A percentile compares a stretch with the other conserved stretches of the same genome.
These are phyloP conservation scores for Trifolium repens DNA, from an alignment of 306 rosid species.

Conservation along the genomic window DNA sequence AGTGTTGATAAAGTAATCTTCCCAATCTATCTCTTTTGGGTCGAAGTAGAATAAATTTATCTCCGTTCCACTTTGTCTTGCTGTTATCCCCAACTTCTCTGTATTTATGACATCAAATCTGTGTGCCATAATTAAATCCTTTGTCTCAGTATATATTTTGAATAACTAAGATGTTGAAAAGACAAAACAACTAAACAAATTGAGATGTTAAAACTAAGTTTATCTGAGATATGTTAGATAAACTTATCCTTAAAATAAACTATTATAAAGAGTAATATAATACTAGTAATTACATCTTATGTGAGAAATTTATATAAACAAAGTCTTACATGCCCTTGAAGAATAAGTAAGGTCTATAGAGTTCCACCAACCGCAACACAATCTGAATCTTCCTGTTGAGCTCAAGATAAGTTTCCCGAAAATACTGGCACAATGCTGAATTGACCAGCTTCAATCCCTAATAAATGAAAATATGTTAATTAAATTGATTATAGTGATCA, in stretches of 20 bases:
- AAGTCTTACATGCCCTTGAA: conserved; percentile 75
- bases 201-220: no score
- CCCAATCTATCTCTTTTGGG: conserved; percentile 76
- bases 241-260: background rate
- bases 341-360: conserved; percentile 82
- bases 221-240: no score
- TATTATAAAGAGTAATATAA: background rate
- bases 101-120: conserved; percentile 86
- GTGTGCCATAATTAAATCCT: conserved; percentile 8
- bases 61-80: conserved; percentile 53
- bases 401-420: conserved; percentile 50
- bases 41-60: conserved; percentile 72
- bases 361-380: conserved; percentile 75
- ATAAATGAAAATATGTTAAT: background rate
- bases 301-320: background rate
- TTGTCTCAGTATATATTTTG: background rate
- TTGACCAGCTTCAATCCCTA: conserved; percentile 74
- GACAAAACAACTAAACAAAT: no score
- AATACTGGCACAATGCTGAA: conserved; percentile 68
- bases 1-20: conserved; percentile 62
- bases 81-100: conserved; percentile 64
- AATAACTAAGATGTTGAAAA: no score
- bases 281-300: no score
- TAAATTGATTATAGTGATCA: background rate
- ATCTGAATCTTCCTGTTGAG: conserved; percentile 61